phyloP scores from a whole-genome alignment of 352 stramenopile genomes.

The Phytophthora megakarya region DNA sequence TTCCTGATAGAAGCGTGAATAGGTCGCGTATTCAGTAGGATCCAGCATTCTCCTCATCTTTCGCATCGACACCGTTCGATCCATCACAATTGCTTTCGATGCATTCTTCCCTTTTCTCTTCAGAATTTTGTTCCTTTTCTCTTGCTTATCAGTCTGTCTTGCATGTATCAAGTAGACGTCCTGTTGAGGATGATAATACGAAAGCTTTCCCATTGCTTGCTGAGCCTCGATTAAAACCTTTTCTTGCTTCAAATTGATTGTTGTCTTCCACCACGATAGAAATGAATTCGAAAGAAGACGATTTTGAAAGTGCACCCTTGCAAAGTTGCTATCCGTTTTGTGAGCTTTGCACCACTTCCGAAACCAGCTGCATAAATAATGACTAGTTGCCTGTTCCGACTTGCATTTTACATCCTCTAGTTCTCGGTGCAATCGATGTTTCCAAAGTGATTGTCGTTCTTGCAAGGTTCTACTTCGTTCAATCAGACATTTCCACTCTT shows the following conservation, averaged over 20 bases:
- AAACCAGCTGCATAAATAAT: slow-evolving; percentile 25
- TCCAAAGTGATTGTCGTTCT: slow-evolving; percentile 26
- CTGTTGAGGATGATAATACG: slow-evolving; percentile 45
- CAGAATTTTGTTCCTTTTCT: slow-evolving; percentile 3
- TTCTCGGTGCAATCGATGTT: slow-evolving; percentile 28
- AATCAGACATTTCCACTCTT: slow-evolving; percentile 27
- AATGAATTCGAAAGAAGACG: slow-evolving; percentile 31
- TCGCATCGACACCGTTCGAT: slow-evolving; percentile 22
- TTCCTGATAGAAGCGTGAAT: slow-evolving; percentile 26
- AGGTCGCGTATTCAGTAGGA: slow-evolving; percentile 28
- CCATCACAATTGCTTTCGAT: neutral
- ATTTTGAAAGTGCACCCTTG: slow-evolving; percentile 17
- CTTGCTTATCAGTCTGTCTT: neutral
- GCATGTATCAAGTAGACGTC: slow-evolving; percentile 16
- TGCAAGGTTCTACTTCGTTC: slow-evolving; percentile 12
- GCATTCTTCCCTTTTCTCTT: slow-evolving; percentile 11
- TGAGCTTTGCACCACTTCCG: slow-evolving; percentile 18
- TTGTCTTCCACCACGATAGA: slow-evolving; percentile 47
- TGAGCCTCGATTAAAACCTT: slow-evolving; percentile 46
- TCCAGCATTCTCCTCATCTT: slow-evolving; percentile 47
- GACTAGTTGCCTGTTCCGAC: slow-evolving; percentile 3
- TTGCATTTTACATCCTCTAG: slow-evolving; percentile 14
- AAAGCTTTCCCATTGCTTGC: slow-evolving; percentile 39
- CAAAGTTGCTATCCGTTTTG: slow-evolving; percentile 8
- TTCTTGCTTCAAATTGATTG: slow-evolving; percentile 59